Evolutionary conservation across 805 yeast genomes (phyloP).

Genomic region (Candida quercuum): DNA sequence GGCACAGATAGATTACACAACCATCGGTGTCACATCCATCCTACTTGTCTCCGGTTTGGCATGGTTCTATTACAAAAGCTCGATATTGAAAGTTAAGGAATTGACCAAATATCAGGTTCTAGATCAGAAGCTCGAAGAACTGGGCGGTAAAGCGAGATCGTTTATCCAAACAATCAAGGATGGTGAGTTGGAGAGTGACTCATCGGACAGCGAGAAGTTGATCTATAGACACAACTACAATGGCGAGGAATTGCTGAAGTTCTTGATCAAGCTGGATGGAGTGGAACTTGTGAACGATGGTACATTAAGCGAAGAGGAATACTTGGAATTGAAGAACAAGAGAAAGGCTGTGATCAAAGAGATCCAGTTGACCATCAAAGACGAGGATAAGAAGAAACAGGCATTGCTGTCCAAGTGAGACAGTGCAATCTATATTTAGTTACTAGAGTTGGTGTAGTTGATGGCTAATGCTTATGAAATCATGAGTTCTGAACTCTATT

Average conservation of each 20-base stretch:
- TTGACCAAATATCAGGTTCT: background rate
- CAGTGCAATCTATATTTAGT: too few relatives aligned
- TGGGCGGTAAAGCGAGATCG: background rate
- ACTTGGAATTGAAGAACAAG: conserved; percentile 44
- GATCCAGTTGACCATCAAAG: conserved; percentile 38
- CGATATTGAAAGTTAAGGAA: background rate
- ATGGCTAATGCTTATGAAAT: too few relatives aligned
- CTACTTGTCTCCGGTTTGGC: background rate
- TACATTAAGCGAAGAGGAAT: conserved; percentile 31
- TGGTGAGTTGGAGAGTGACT: background rate
- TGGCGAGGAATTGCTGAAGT: conserved; percentile 64
- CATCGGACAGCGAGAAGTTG: conserved; percentile 14
- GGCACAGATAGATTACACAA: background rate
- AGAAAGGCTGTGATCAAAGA: conserved; percentile 56
- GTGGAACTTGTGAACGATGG: conserved; percentile 35
- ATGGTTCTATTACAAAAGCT: background rate
- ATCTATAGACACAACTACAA: conserved; percentile 49
- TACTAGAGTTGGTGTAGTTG: too few relatives aligned
- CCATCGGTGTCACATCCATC: background rate
- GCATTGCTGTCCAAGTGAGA: too few relatives aligned
- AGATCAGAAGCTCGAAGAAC: background rate
- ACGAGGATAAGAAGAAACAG: conserved; percentile 1
- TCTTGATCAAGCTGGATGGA: conserved; percentile 61
- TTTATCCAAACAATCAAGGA: too few relatives aligned
- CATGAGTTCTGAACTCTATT: too few relatives aligned